Percentiles rank a stretch among this genome's conserved stretches.
phyloP scores from a whole-genome alignment of 805 yeast species.

The Candida insectalens region DNA sequence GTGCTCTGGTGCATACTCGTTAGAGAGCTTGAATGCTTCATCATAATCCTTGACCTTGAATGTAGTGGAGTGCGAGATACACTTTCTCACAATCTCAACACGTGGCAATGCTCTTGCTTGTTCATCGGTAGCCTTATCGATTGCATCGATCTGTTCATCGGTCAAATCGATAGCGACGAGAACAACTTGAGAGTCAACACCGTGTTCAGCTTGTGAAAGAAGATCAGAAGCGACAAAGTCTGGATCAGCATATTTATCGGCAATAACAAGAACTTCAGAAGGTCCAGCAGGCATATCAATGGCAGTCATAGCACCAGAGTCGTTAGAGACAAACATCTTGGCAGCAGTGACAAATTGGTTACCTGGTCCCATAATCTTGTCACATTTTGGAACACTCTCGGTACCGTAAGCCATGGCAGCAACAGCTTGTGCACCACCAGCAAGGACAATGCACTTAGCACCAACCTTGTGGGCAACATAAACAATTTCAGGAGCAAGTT shows the following conservation, averaged over 20 bases:
- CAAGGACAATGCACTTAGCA: slow-evolving; percentile 80
- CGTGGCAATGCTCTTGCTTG: slow-evolving; percentile 86
- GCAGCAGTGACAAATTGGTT: slow-evolving; percentile 99
- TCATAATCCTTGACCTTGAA: slow-evolving; percentile 58
- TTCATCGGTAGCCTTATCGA: slow-evolving; percentile 73
- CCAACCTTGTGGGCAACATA: slow-evolving; percentile 96
- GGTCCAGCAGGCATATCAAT: slow-evolving; percentile 99
- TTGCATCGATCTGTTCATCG: slow-evolving; percentile 45
- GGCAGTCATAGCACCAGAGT: slow-evolving; percentile 87
- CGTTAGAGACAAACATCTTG: slow-evolving; percentile 94
- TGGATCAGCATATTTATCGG: slow-evolving; percentile 81
- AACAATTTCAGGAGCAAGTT: slow-evolving; percentile 91
- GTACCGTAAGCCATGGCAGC: slow-evolving; percentile 99
- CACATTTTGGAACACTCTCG: slow-evolving; percentile 82
- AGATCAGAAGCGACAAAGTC: slow-evolving; percentile 96
- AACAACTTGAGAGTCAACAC: slow-evolving; percentile 95
- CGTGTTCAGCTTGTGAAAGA: slow-evolving; percentile 97
- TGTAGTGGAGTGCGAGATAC: slow-evolving; percentile 86
- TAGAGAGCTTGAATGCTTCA: slow-evolving; percentile 81
- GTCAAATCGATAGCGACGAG: slow-evolving; percentile 72
- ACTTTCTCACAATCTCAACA: slow-evolving; percentile 84
- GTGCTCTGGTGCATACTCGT: slow-evolving; percentile 96
- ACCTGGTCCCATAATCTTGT: slow-evolving; percentile 97
- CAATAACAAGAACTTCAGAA: slow-evolving; percentile 92
- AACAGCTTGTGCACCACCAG: slow-evolving; percentile 99